Conservation (phyloP, 2,329 filamentous ascomycete genomes). For the Aspergillus caelatus region DNA sequence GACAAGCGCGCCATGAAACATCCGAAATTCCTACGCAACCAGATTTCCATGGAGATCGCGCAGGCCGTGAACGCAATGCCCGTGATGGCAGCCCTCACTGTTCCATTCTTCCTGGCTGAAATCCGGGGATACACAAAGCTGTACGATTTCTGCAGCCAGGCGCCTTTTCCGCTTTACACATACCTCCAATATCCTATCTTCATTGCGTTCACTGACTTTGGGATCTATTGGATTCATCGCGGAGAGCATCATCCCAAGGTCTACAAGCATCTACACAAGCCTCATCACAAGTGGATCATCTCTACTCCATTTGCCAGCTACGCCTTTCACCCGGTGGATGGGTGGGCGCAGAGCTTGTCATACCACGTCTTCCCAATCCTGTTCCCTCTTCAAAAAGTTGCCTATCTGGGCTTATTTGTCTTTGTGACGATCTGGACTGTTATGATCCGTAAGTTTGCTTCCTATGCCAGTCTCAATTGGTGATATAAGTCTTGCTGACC, state of each 20-base stretch:
- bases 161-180: slow-evolving; percentile 76
- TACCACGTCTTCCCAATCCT: slow-evolving; percentile 92
- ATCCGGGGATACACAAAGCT: slow-evolving; percentile 82
- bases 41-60: slow-evolving; percentile 79
- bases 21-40: slow-evolving; percentile 91
- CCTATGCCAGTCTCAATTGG: not conserved
- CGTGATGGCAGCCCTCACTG: slow-evolving; percentile 77
- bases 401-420: slow-evolving; percentile 79
- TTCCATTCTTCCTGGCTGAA: slow-evolving; percentile 78
- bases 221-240: slow-evolving; percentile 90
- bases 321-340: slow-evolving; percentile 92
- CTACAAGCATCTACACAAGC: slow-evolving; percentile 91
- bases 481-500: slow-evolving; percentile 1
- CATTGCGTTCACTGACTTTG: slow-evolving; percentile 81
- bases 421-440: slow-evolving; percentile 98
- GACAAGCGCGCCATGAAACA: slow-evolving; percentile 86
- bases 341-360: slow-evolving; percentile 81
- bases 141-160: slow-evolving; percentile 74
- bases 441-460: slow-evolving; percentile 63
- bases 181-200: slow-evolving; percentile 83
- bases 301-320: slow-evolving; percentile 89
- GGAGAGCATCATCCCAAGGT: slow-evolving; percentile 75
- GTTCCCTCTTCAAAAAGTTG: slow-evolving; percentile 88
- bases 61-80: slow-evolving; percentile 77
- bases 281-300: slow-evolving; percentile 99